These are phyloP conservation scores for Penicillium crystallinum DNA, from an alignment of 495 filamentous ascomycete genomes.

Conservation along the genomic window DNA sequence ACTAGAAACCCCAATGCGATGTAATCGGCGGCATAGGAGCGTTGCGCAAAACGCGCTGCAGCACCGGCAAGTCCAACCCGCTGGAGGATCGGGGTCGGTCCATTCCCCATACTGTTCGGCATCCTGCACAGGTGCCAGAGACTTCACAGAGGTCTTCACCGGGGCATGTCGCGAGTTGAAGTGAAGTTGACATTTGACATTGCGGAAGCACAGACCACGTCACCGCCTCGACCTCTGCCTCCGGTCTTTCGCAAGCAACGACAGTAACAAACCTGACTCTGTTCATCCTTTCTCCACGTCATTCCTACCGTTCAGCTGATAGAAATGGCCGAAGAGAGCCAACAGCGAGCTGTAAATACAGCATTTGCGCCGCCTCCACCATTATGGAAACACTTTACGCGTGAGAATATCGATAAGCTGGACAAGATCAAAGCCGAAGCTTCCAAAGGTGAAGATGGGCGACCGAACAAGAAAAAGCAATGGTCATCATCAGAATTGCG, in stretches of 20 bases:
- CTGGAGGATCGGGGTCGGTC: slow-evolving; percentile 23
- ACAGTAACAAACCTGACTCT: not conserved
- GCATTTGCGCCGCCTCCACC: slow-evolving; percentile 80
- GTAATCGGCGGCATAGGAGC: slow-evolving; percentile 84
- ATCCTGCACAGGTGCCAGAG: slow-evolving; percentile 11
- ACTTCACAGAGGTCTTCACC: not conserved
- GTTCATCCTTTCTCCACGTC: not conserved
- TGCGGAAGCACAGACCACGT: slow-evolving; percentile 10
- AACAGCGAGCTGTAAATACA: slow-evolving; percentile 48
- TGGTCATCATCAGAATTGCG: slow-evolving; percentile 45
- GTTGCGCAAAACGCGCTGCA: slow-evolving; percentile 47
- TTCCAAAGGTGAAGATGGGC: slow-evolving; percentile 36
- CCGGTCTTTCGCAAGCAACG: not conserved
- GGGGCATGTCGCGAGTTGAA: not conserved
- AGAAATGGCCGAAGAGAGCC: slow-evolving; percentile 46
- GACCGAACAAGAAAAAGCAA: slow-evolving; percentile 25
- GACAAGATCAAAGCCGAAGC: slow-evolving; percentile 47
- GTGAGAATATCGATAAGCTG: slow-evolving; percentile 66
- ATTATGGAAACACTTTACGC: slow-evolving; percentile 85
- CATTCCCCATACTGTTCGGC: slow-evolving; percentile 29
- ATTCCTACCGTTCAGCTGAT: not conserved
- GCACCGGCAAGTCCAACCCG: slow-evolving; percentile 34
- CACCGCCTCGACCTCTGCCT: not conserved
- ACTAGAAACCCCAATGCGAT: slow-evolving; percentile 68
- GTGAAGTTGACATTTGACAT: not conserved